A percentile compares a stretch with the other conserved stretches of the same genome.
These are phyloP conservation scores for Mucor irregularis DNA, from an alignment of 371 early-diverging fungal genomes.

Conservation along the genomic window DNA sequence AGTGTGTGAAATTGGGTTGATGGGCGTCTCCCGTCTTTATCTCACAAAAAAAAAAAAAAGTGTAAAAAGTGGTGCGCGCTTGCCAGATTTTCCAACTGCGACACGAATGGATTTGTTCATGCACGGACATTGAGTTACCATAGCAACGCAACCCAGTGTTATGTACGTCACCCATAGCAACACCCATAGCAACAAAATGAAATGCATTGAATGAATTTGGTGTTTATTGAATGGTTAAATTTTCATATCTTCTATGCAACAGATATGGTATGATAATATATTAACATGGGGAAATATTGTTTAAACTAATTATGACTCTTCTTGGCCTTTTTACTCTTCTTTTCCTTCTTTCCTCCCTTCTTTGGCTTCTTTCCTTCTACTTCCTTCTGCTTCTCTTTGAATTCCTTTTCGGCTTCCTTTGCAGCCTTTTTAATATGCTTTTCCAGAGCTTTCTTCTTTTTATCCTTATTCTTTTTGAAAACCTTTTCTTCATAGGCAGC, in stretches of 20 bases:
- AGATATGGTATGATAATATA: too few species aligned
- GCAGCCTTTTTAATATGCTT: conserved; percentile 14
- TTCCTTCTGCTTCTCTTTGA: neutral
- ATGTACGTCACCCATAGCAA: too few species aligned
- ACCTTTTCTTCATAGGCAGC: neutral
- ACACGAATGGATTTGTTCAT: too few species aligned
- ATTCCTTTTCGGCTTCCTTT: neutral
- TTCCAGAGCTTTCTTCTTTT: conserved; percentile 13
- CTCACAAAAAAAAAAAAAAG: conserved; percentile 2
- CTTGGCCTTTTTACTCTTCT: neutral
- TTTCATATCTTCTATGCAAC: too few species aligned
- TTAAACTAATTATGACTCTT: neutral
- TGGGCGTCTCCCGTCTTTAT: too few species aligned
- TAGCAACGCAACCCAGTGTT: too few species aligned
- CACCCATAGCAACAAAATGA: too few species aligned
- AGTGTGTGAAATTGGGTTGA: neutral
- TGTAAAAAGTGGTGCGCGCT: neutral
- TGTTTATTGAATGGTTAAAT: too few species aligned
- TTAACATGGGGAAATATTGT: too few species aligned
- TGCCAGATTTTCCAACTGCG: too few species aligned
- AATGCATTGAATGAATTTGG: too few species aligned
- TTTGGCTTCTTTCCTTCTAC: neutral
- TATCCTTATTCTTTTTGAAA: conserved; percentile 9
- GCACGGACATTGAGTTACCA: too few species aligned
- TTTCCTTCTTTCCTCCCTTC: neutral